Base-by-base conservation (phyloP, 2,329 filamentous ascomycete genomes). In the Fusarium sambucinum region DNA sequence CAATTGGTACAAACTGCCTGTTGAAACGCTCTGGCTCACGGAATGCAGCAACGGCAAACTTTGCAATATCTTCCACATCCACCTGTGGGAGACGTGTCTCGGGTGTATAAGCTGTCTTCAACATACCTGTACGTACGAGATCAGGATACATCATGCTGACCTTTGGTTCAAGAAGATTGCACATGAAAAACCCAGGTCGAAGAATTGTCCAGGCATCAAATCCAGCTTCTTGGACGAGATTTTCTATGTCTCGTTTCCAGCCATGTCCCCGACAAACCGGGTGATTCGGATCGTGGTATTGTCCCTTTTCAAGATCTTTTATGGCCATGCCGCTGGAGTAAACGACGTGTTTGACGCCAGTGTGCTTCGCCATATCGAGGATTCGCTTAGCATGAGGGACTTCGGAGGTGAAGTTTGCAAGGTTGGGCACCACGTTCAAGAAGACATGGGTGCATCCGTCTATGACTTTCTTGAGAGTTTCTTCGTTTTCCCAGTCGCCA, bases 181-280 rank as follows among this genome's bases (percentile, higher is more conserved):
- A 62, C 59, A 62, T 62, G 3, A 61, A 62, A 25, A 62, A 62
- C 0, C 59, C 57, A 1, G 40, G 33, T 2, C 57, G 47, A 14
- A 62, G 33, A n/a, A 62, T 62, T 9, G 59, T 55, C 56, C 59
- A 55, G 2, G n/a, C 5, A 5, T 61, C 56, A n/a, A 62, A 62
- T 1, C 57, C 41, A 1, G 32, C 19, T 4, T 41, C 12, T 25
- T 37, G 32, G 1, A 42, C 33, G 6, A 62, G 27, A 5, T 46
- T 38, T n/a, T 62, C 47, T 6, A 62, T 25, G 1, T 61, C 38
- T 5, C 14, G 23, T 17, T 61, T 61, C 45, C 55, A 27, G 7
- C 55, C 21, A 6, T 53, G 38, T 5, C 38, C 45, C 7, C n/a
- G 38, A 8, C 32, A 59, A 7, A 61, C 27, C 7, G 38, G 45